Percentiles rank a stretch among this genome's conserved stretches.
Evolutionary conservation across 192 early-diverging fungal genomes (phyloP).

Genomic region (Coemansia sp.): DNA sequence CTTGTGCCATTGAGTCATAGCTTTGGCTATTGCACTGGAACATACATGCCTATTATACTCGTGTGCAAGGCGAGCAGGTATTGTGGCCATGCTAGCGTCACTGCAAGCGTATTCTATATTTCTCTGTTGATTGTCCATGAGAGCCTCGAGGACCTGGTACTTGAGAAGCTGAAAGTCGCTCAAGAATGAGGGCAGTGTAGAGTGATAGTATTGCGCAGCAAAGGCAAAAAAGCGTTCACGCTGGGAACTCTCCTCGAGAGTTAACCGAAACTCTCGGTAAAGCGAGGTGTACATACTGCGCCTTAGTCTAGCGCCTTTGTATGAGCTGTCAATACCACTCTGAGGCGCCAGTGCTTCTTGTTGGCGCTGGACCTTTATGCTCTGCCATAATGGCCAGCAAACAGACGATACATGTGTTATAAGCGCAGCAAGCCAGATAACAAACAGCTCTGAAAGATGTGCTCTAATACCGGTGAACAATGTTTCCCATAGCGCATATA

Average conservation of each 20-base stretch:
- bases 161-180: conserved; percentile 40
- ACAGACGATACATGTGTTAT: conserved; percentile 26
- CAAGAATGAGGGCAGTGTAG: conserved; percentile 33
- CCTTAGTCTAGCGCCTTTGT: conserved; percentile 21
- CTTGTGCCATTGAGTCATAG: neutral
- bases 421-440: conserved; percentile 30
- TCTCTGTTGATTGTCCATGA: neutral
- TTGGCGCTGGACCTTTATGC: conserved; percentile 3
- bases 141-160: conserved; percentile 33
- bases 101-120: neutral
- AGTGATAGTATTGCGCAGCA: conserved; percentile 26
- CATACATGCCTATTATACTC: neutral
- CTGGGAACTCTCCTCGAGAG: conserved; percentile 19
- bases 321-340: conserved; percentile 15
- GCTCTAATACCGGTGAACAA: conserved; percentile 10
- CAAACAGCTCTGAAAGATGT: conserved; percentile 27
- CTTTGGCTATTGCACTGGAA: neutral
- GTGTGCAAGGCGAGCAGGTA: neutral
- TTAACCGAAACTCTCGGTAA: conserved; percentile 23
- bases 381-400: conserved; percentile 26
- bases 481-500: conserved; percentile 36
- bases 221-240: conserved; percentile 26
- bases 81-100: neutral
- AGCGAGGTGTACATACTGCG: conserved; percentile 34
- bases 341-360: conserved; percentile 9